Evolutionary conservation across 352 stramenopile species (phyloP), one percentile per base, ranked within the genome.

Genomic region (Phytopythium aichiense): DNA sequence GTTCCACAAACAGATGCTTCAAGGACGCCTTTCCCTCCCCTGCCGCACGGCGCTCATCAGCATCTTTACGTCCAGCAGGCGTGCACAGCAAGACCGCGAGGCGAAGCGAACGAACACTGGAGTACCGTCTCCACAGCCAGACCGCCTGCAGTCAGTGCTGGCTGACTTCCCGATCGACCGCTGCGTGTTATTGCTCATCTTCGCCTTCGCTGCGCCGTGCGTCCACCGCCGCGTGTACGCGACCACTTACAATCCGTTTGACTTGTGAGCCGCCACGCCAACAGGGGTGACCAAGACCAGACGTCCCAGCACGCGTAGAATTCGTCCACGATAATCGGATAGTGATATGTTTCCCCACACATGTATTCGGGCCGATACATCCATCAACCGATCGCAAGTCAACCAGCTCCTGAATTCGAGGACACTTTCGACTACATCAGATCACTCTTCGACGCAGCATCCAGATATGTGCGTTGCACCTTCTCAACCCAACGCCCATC

Each of bases 201-300:
- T 49, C n/a, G 43, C 25, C 43, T 49, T 49, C n/a, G 43, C 43
- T 12, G n/a, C 43, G n/a, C 22, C 7, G 18, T 28, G 43, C 20
- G 43, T 49, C 43, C 43, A 49, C 43, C 43, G 43, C n/a, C 43
- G 43, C 11, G 22, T n/a, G 43, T 49, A 49, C n/a, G 11, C 22
- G 20, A 49, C 43, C 54, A 88, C 76, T 38, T 88, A 49, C n/a
- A 28, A 5, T 15, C 18, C 22, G 43, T 49, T 49, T 16, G n/a
- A 49, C 28, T 31, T 31, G 28, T 31, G 28, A 31, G 28, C 28
- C 28, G 28, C 1, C 28, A 7, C 28, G 28, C 25, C 25, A 4
- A 2, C 28, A 31, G 4, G 1, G 4, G 28, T 7, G 28, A 31
- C 28, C 28, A 31, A 31, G 1, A 31, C 28, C 28, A 31, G 1